Evolutionary conservation across 768 basidiomycete genomes (phyloP), one percentile per base, ranked within the genome.

Genomic region (Mycena epipterygia): DNA sequence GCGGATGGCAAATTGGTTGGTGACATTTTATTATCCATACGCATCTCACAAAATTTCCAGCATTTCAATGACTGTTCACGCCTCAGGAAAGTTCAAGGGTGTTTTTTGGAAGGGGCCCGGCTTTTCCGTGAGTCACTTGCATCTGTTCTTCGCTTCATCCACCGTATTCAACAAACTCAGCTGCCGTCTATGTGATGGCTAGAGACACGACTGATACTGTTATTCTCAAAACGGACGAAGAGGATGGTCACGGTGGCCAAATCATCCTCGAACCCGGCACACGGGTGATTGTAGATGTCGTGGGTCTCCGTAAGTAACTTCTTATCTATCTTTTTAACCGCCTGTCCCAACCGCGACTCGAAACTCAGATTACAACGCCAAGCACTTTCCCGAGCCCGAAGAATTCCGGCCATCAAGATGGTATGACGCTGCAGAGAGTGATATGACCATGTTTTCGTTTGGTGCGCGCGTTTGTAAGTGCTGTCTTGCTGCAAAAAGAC

Each of bases 351-450:
- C 23, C 27, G 17, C 21, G 16, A 30, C 12, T 13, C 23, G 14
- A 23, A n/a, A n/a, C n/a, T n/a, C 48, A 66, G 64, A 66, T 30
- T 58, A 49, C 13, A 66, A 66, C 27, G 9, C 64, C 5, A 56
- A 57, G 8, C n/a, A 37, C 25, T 66, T 66, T 25, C 46, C 44
- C 6, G 37, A 66, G 11, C 59, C 59, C 7, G 59, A 61, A 13
- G 59, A 61, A 46, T 61, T 46, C 46, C 41, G 59, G 2, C 59
- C 59, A 9, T 61, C 59, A 1, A 17, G 59, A 23, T 61, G 59
- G 56, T 57, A 57, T 23, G 25, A n/a, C 3, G 59, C 37, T 21
- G 12, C 46, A 6, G 59, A 61, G 29, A 61, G 12, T 23, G 59
- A 61, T 21, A 61, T 61, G 30, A 3, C 59, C 5, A 61, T 61